Conservation (phyloP, 1,284 basidiomycete genomes). For the Puccinia polysora region DNA sequence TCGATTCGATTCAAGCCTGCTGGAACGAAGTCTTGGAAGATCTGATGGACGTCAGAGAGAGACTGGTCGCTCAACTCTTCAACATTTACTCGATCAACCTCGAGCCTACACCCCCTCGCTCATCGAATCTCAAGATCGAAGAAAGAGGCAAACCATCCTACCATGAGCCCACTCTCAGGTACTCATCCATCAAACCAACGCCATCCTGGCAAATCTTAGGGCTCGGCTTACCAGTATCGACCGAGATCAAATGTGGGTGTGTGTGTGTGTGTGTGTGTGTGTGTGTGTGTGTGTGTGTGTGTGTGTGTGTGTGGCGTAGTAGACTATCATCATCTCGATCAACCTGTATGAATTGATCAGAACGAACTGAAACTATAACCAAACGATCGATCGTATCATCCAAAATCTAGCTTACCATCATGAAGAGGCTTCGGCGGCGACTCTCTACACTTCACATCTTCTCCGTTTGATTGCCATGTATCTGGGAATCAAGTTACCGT, state of each 20-base stretch:
- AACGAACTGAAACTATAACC: too few species aligned
- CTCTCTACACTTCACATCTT: conserved; percentile 72
- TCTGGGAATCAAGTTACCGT: conserved; percentile 72
- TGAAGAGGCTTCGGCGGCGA: conserved; percentile 74
- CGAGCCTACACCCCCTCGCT: not conserved
- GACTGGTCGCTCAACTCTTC: conserved; percentile 24
- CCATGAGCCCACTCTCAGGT: not conserved
- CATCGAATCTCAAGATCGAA: not conserved
- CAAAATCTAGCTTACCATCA: conserved; percentile 69
- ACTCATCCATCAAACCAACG: not conserved
- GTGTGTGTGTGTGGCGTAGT: too few species aligned
- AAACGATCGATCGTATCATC: too few species aligned
- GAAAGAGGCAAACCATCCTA: not conserved
- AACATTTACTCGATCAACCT: conserved; percentile 22
- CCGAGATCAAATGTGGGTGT: conserved; percentile 31
- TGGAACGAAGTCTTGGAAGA: conserved; percentile 29
- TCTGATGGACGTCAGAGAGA: conserved; percentile 8
- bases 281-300: too few species aligned
- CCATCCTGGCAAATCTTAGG: conserved; percentile 26
- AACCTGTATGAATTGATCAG: not conserved
- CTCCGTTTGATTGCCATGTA: conserved; percentile 71
- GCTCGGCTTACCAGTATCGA: conserved; percentile 29
- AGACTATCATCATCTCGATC: too few species aligned
- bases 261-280: too few species aligned
- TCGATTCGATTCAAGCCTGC: conserved; percentile 1